Base-by-base conservation (phyloP, 257 asterid species). In the Cruciata laevipes region DNA sequence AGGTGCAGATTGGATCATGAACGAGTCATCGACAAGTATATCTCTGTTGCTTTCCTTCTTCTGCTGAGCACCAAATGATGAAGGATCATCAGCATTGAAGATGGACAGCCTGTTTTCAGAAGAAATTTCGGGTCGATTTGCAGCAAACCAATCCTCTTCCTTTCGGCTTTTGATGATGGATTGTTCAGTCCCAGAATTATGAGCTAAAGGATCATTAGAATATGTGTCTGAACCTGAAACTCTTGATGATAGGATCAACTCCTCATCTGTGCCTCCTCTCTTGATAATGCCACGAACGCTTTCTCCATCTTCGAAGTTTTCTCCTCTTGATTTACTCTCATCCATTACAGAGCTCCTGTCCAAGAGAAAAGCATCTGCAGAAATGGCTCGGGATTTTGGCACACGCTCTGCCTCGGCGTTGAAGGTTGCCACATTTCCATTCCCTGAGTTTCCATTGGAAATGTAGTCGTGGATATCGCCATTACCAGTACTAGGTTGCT, bases 21-120 rank as follows among this genome's bases (percentile, higher is more conserved):
- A 80, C 53, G 93, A 87, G 70, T 89, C 96, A 56, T 89, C 96
- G 70, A 76, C 69, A 52, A 77, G 42, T 62, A 81, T 71, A 21
- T 74, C 91, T 68, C 76, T 79, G 52, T 71, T 79, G 61, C 69
- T 77, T 71, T 76, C 85, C 53, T 69, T 69, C 30, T 5, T 66
- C 64, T 42, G 80, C 59, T 63, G 72, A 74, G 40, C 63, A 30
- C n/a, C 40, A 30, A 63, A 69, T 27, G 78, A 32, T n/a, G 76
- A 75, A 67, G 65, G 65, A 67, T 82, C 77, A 70, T 78, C 82
- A 49, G 76, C 86, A 60, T 12, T 58, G 72, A 72, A 77, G 52
- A 59, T 73, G 67, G 73, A 27, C 38, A 66, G 6, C 61, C 55
- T 71, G 52, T 61, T 64, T 32, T 69, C 67, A n/a, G 25, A 77